Base-by-base conservation (phyloP, 2,329 filamentous ascomycete genomes). In the Exophiala bonariae region DNA sequence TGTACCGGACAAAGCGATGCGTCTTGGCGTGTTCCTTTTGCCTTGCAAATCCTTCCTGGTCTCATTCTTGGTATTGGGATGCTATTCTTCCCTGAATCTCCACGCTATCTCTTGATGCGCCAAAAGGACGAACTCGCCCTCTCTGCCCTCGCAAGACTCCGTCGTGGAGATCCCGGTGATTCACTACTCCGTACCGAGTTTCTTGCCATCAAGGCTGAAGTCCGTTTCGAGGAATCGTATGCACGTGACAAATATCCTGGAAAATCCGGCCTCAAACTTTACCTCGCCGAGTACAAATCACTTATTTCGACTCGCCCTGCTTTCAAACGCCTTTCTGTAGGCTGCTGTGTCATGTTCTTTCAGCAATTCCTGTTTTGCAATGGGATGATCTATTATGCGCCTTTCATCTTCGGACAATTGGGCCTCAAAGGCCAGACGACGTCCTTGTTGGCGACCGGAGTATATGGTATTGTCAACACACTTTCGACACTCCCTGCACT, bases 181-280 rank as follows among this genome's bases (percentile, higher is more conserved):
- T 82, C 87, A 47, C 75, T 88, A 0, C 79, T 91, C 30, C 78
- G 85, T 54, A 74, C 89, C 1, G 87, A 91, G 60, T 89, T 86
- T 60, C 77, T 89, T 13, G 87, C 91, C 63, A 91, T 92, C 68
- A 87, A 88, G 64, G 86, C 87, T 0, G 84, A 89, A 63, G 83
- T 81, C 0, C 65, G 86, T n/a, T 92, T 92, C 57, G 87, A 92
- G 66, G 87, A 89, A 68, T 78, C 81, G 22, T 81, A 80, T 1
- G 74, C 84, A 11, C 77, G 78, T 0, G 82, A 86, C 54, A 74
- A 82, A 18, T 89, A 40, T 7, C 20, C 16, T 19, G 19, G 17
- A 11, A 19, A 31, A 31, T 31, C 16, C 7, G 30, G 13, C 6
- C 22, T 31, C 13, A n/a, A 13, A 16, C 42, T 30, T 7, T 23